A percentile compares a stretch with the other conserved stretches of the same genome.
phyloP scores from a whole-genome alignment of 441 rosid genomes.

The Erodium texanum region DNA sequence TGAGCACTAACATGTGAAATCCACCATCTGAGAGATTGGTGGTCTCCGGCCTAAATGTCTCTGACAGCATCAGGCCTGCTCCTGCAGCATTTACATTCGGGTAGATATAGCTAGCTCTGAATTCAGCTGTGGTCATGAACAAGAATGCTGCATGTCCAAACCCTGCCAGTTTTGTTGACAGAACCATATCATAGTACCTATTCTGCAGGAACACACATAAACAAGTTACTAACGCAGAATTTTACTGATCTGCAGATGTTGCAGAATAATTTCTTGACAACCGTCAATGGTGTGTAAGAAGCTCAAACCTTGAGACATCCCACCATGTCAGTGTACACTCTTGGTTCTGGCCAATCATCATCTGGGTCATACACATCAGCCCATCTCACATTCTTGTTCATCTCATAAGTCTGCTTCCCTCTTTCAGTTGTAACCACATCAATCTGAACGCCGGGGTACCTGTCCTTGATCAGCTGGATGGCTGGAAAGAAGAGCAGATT shows the following conservation, averaged over 20 bases:
- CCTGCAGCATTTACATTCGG: slow-evolving; percentile 95
- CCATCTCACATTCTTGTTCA: slow-evolving; percentile 95
- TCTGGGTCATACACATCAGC: slow-evolving; percentile 73
- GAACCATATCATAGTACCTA: slow-evolving; percentile 87
- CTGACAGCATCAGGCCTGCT: slow-evolving; percentile 69
- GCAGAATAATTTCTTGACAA: too few species aligned
- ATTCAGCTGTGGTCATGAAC: slow-evolving; percentile 80
- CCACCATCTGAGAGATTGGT: slow-evolving; percentile 69
- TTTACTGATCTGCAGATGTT: background rate
- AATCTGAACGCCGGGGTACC: slow-evolving; percentile 89
- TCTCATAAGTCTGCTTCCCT: slow-evolving; percentile 83
- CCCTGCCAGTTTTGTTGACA: slow-evolving; percentile 84
- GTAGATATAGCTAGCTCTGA: slow-evolving; percentile 74
- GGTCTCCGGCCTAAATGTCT: slow-evolving; percentile 57
- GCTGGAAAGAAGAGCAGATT: slow-evolving; percentile 74
- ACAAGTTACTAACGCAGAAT: background rate
- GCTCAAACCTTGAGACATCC: slow-evolving; percentile 66
- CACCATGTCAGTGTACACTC: slow-evolving; percentile 67
- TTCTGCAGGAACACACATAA: slow-evolving; percentile 30
- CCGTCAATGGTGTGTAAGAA: background rate
- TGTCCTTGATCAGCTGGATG: slow-evolving; percentile 77
- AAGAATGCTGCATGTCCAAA: slow-evolving; percentile 82
- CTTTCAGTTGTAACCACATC: slow-evolving; percentile 60
- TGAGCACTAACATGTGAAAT: slow-evolving; percentile 51
- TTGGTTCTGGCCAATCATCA: slow-evolving; percentile 83